These are phyloP conservation scores for Erodium trifolium DNA, from an alignment of 441 rosid species.

Conservation along the genomic window DNA sequence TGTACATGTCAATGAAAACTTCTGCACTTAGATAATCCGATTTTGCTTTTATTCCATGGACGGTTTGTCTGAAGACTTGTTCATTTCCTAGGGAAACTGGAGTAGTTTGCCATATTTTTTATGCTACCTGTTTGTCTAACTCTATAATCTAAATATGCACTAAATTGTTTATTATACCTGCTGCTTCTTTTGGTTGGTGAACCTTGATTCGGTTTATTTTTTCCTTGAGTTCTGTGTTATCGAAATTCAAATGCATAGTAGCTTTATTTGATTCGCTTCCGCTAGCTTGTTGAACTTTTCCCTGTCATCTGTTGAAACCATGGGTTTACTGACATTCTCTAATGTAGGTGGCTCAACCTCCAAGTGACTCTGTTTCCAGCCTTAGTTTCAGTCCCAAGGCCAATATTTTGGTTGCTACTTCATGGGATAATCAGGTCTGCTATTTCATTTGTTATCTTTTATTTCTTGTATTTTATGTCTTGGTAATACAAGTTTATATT, in stretches of 20 bases:
- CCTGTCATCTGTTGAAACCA: too few species aligned
- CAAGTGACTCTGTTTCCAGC: conserved; percentile 76
- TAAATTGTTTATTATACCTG: background rate
- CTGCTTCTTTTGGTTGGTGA: background rate
- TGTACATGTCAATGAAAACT: background rate
- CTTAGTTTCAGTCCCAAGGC: conserved; percentile 89
- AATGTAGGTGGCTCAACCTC: conserved; percentile 71
- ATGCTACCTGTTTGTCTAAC: background rate
- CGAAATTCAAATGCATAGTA: background rate
- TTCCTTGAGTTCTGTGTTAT: background rate
- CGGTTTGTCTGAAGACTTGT: background rate
- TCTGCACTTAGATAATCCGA: background rate
- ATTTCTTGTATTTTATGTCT: too few species aligned
- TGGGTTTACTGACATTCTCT: too few species aligned
- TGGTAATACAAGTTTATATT: background rate
- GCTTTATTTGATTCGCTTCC: background rate
- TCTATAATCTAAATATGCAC: background rate
- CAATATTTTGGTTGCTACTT: conserved; percentile 72
- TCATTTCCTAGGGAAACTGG: background rate
- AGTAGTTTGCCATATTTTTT: background rate
- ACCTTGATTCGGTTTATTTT: background rate
- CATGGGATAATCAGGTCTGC: conserved; percentile 97
- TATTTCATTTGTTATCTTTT: background rate
- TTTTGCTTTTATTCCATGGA: background rate
- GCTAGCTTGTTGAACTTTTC: too few species aligned